Conservation (phyloP, 2,329 filamentous ascomycete species). For the Neobulgaria alba region DNA sequence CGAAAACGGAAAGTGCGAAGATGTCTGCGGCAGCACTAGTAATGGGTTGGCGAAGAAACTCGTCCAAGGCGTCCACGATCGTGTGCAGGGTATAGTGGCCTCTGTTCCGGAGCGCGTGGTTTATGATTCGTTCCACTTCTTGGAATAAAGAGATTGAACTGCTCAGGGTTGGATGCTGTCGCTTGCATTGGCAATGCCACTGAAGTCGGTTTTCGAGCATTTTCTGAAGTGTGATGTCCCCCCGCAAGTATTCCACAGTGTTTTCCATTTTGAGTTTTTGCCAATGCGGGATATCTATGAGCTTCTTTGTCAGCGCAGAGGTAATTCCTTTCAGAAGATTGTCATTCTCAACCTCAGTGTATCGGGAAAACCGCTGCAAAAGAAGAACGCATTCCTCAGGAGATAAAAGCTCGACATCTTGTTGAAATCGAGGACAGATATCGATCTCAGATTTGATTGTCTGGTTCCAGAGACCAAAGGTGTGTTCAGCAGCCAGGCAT, state of each 20-base stretch:
- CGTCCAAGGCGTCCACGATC: conserved; percentile 10
- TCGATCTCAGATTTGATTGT: conserved; percentile 20
- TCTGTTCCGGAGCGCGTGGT: conserved; percentile 12
- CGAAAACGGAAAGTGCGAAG: conserved; percentile 48
- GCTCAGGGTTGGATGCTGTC: conserved; percentile 27
- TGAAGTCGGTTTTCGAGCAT: conserved; percentile 32
- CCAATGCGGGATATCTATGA: conserved; percentile 14
- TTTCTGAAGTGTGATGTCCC: conserved; percentile 28
- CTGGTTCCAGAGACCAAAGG: conserved; percentile 31
- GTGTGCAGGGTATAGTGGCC: conserved; percentile 10
- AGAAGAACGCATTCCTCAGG: conserved; percentile 24
- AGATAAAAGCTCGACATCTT: conserved; percentile 34
- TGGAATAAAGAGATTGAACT: conserved; percentile 31
- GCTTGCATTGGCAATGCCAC: conserved; percentile 35
- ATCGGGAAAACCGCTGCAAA: conserved; percentile 11
- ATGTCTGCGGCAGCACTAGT: conserved; percentile 44
- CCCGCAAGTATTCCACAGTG: conserved; percentile 33
- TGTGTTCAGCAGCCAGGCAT: conserved; percentile 34
- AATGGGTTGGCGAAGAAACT: conserved; percentile 5
- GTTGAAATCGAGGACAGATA: conserved; percentile 29
- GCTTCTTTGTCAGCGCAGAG: conserved; percentile 9
- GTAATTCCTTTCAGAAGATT: conserved; percentile 10
- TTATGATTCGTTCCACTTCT: conserved; percentile 24
- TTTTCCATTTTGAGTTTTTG: conserved; percentile 32
- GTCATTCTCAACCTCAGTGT: conserved; percentile 4